Evolutionary conservation across 768 basidiomycete species (phyloP), one percentile per base, ranked within the genome.

Genomic region (Russula ochroleuca): DNA sequence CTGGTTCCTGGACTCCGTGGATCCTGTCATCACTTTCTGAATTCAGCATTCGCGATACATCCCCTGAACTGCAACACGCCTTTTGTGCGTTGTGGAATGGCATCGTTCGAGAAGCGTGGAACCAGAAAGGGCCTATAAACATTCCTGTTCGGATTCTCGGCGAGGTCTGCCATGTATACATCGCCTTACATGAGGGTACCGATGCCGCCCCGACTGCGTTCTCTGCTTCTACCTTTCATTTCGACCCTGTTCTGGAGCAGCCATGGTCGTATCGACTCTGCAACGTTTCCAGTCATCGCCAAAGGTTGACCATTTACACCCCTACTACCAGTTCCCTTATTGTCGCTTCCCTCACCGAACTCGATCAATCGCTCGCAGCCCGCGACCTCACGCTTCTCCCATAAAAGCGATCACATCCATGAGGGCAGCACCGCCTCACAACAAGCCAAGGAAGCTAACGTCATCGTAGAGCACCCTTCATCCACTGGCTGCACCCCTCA

Each of bases 51-150:
- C 28, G 6, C 8, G 5, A 43, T 7, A 45, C 55, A 0, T 2
- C 31, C n/a, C 41, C 55, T 10, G 55, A 45, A n/a, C 41, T 57
- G 9, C 55, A 14, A 11, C 41, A 45, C 28, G 41, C 2, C 1
- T 57, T 57, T 19, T 57, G 55, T 21, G 14, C 17, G 9, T 19
- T 43, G 5, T 57, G 55, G 55, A 57, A 57, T 17, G 40, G 33
- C 31, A 17, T 57, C 31, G 55, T 57, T 5, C 41, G 1, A 31
- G 13, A 43, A 57, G 38, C 55, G 41, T 7, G 28, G 28, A 41
- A 15, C 19, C 9, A 17, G 23, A 1, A 43, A 19, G 21, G 25
- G 2, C 28, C 28, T 28, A 5, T 6, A 4, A 55, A 14, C 21
- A 28, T 17, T n/a, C 37, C 37, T 0, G 9, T 41, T 15, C 4